Percentiles rank a stretch among this genome's conserved stretches.
phyloP scores from a whole-genome alignment of 805 yeast species.

The Lachancea meyersii region DNA sequence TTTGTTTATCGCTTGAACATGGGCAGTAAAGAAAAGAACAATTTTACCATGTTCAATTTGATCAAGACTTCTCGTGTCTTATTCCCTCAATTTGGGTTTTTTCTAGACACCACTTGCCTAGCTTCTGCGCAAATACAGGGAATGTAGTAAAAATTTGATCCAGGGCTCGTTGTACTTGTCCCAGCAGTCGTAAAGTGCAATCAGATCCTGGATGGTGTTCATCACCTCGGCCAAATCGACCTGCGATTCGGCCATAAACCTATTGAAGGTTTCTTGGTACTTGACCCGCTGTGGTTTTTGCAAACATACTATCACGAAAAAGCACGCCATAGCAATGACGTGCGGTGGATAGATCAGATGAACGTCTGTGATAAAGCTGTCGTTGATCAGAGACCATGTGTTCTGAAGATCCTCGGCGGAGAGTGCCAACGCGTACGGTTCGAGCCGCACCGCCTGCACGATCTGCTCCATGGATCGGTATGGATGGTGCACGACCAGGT shows the following conservation, averaged over 20 bases:
- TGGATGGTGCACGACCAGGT: constrained; percentile 68
- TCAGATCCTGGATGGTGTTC: constrained; percentile 77
- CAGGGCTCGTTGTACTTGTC: constrained; percentile 69
- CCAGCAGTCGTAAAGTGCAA: constrained; percentile 81
- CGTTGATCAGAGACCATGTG: constrained; percentile 86
- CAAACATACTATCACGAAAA: constrained; percentile 62
- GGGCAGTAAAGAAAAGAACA: no score
- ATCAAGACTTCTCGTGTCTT: background rate
- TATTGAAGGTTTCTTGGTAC: constrained; percentile 20
- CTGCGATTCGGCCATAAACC: constrained; percentile 67
- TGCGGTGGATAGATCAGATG: constrained; percentile 85
- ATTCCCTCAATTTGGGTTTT: background rate
- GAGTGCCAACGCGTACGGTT: constrained; percentile 30
- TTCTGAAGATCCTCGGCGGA: constrained; percentile 70
- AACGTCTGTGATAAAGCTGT: constrained; percentile 80
- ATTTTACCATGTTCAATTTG: no score
- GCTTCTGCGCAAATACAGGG: constrained; percentile 22
- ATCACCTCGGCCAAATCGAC: constrained; percentile 71
- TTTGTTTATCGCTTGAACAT: no score
- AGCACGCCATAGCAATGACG: constrained; percentile 70
- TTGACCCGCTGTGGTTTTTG: constrained; percentile 8
- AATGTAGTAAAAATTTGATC: constrained; percentile 37
- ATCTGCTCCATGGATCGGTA: constrained; percentile 57
- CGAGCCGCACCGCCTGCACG: constrained; percentile 35
- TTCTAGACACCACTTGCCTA: background rate